Conservation (phyloP, 2,329 filamentous ascomycete species). For the Xylariaceae sp. region DNA sequence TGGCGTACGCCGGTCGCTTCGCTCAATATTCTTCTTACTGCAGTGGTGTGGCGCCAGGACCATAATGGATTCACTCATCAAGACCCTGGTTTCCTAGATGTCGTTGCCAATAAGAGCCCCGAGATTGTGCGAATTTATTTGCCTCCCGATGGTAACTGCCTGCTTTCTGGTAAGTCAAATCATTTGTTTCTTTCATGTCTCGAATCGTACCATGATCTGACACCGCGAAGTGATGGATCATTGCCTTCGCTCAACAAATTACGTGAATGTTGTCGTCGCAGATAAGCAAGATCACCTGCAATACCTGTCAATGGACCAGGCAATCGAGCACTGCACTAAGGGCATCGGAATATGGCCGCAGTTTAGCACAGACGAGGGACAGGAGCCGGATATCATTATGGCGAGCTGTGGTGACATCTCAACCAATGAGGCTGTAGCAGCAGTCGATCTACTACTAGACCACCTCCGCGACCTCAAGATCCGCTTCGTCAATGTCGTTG, state of each 20-base stretch:
- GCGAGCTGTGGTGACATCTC: slow-evolving; percentile 71
- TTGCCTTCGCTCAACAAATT: slow-evolving; percentile 69
- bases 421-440: slow-evolving; percentile 70
- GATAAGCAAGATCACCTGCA: slow-evolving; percentile 79
- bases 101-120: slow-evolving; percentile 74
- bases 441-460: slow-evolving; percentile 68
- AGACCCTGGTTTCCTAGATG: slow-evolving; percentile 75
- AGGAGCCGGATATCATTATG: slow-evolving; percentile 71
- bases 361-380: slow-evolving; percentile 66
- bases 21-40: slow-evolving; percentile 74
- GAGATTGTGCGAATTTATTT: slow-evolving; percentile 79
- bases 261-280: slow-evolving; percentile 76
- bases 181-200: background rate
- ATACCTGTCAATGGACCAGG: slow-evolving; percentile 69
- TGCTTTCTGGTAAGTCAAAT: slow-evolving; percentile 49
- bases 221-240: slow-evolving; percentile 59
- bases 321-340: slow-evolving; percentile 72
- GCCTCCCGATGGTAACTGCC: slow-evolving; percentile 73
- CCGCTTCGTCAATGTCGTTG: slow-evolving; percentile 75
- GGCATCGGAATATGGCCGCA: slow-evolving; percentile 75
- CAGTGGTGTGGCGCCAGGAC: slow-evolving; percentile 77
- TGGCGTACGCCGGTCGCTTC: slow-evolving; percentile 72
- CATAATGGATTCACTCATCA: slow-evolving; percentile 83
- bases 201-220: background rate
- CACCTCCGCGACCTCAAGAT: slow-evolving; percentile 70